Evolutionary conservation across 805 yeast genomes (phyloP).

Genomic region (Wickerhamiella vanderwaltii): DNA sequence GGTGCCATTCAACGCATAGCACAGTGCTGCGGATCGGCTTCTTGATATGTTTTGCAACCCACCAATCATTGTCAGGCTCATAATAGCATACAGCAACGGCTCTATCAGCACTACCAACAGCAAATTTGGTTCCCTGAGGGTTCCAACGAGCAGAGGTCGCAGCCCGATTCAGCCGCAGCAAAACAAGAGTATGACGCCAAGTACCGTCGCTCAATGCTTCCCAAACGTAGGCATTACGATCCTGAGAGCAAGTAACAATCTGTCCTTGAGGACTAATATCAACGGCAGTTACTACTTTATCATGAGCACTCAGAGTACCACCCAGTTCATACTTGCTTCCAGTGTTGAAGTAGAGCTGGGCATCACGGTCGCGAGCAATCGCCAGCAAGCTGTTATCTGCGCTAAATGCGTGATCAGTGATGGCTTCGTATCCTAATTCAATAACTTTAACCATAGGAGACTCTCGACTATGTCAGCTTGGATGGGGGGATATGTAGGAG

Average conservation of each 20-base stretch:
- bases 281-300: constrained; percentile 86
- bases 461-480: constrained; percentile 15
- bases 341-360: constrained; percentile 56
- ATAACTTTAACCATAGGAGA: constrained; percentile 27
- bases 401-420: constrained; percentile 84
- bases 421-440: constrained; percentile 70
- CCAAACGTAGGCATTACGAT: constrained; percentile 96
- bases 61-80: constrained; percentile 96
- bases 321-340: constrained; percentile 45
- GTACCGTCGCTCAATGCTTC: constrained; percentile 51
- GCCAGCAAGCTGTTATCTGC: constrained; percentile 57
- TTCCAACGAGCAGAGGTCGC: constrained; percentile 95
- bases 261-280: constrained; percentile 73
- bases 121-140: constrained; percentile 88
- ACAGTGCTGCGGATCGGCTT: constrained; percentile 87
- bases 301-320: constrained; percentile 54
- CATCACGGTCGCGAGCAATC: constrained; percentile 64
- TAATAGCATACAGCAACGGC: constrained; percentile 92
- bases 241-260: constrained; percentile 95
- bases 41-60: constrained; percentile 96
- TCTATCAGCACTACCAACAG: constrained; percentile 93
- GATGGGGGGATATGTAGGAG: too few species aligned
- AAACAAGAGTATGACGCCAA: constrained; percentile 80
- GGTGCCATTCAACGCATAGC: constrained; percentile 81
- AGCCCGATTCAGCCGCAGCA: constrained; percentile 85